These are phyloP conservation scores for Firmiana major DNA, from an alignment of 345 rosid species.

Conservation along the genomic window DNA sequence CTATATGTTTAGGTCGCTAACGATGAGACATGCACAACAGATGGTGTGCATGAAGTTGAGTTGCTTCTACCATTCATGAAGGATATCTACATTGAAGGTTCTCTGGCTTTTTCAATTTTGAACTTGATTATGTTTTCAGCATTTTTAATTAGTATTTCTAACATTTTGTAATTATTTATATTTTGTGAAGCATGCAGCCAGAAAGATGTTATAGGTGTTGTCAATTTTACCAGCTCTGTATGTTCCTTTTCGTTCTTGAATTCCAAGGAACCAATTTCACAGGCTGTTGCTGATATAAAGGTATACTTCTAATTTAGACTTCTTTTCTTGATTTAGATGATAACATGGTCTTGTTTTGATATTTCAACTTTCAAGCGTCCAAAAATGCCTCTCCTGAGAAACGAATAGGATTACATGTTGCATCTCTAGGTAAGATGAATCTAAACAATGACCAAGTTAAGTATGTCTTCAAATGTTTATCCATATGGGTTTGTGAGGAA, in stretches of 20 bases:
- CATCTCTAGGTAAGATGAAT: background rate
- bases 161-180: slow-evolving; percentile 21
- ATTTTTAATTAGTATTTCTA: slow-evolving; percentile 16
- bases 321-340: slow-evolving; percentile 6
- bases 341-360: background rate
- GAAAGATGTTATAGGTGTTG: slow-evolving; percentile 57
- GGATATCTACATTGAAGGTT: slow-evolving; percentile 53
- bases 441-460: background rate
- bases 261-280: slow-evolving; percentile 71
- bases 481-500: background rate
- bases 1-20: slow-evolving; percentile 44
- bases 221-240: slow-evolving; percentile 59
- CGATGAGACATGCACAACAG: slow-evolving; percentile 52
- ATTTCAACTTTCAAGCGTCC: background rate
- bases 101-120: slow-evolving; percentile 17
- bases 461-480: slow-evolving; percentile 4
- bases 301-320: slow-evolving; percentile 26
- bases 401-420: background rate
- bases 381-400: background rate
- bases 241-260: slow-evolving; percentile 66
- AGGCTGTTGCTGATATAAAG: slow-evolving; percentile 83
- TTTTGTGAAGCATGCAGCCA: slow-evolving; percentile 56
- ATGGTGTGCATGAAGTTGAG: slow-evolving; percentile 69
- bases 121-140: slow-evolving; percentile 7
- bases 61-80: slow-evolving; percentile 69